A percentile compares a stretch with the other conserved stretches of the same genome.
These are phyloP conservation scores for Talaromyces sp. DNA, from an alignment of 2,329 filamentous ascomycete species.

Conservation along the genomic window DNA sequence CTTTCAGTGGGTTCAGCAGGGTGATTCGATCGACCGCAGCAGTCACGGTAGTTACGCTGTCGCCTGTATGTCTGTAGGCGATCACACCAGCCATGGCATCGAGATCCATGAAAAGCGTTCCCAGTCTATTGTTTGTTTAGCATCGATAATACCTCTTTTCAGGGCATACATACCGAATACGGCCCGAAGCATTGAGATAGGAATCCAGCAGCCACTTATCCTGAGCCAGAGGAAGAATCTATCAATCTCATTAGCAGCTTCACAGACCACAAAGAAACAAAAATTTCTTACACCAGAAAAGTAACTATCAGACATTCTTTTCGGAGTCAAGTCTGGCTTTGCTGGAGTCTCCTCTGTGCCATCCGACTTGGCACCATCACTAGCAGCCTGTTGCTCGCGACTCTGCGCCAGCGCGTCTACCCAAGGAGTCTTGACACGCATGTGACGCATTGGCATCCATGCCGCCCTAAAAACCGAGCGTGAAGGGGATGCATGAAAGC, in stretches of 20 bases:
- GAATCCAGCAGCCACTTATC: constrained; percentile 74
- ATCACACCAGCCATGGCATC: constrained; percentile 73
- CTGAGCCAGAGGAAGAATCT: constrained; percentile 63
- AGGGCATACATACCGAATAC: constrained; percentile 52
- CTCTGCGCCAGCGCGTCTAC: constrained; percentile 58
- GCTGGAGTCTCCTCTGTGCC: constrained; percentile 17
- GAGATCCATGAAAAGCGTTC: constrained; percentile 73
- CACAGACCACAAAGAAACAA: neutral
- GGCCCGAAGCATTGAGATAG: constrained; percentile 70
- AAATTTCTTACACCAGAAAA: constrained; percentile 54
- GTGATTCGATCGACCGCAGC: constrained; percentile 60
- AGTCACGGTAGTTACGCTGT: constrained; percentile 59
- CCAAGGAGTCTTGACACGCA: constrained; percentile 61
- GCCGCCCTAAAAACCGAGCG: constrained; percentile 26
- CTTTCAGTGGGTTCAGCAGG: constrained; percentile 65
- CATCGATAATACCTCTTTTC: constrained; percentile 1
- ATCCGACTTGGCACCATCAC: constrained; percentile 17
- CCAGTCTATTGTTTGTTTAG: constrained; percentile 45
- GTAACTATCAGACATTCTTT: constrained; percentile 67
- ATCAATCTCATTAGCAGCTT: constrained; percentile 18
- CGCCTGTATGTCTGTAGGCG: constrained; percentile 67
- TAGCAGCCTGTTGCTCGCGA: constrained; percentile 33
- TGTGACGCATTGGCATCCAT: constrained; percentile 44
- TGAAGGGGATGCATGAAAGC: constrained; percentile 25
- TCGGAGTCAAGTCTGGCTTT: constrained; percentile 57